Evolutionary conservation across 305 asterid genomes (phyloP).

Genomic region (Ruellia speciosa): DNA sequence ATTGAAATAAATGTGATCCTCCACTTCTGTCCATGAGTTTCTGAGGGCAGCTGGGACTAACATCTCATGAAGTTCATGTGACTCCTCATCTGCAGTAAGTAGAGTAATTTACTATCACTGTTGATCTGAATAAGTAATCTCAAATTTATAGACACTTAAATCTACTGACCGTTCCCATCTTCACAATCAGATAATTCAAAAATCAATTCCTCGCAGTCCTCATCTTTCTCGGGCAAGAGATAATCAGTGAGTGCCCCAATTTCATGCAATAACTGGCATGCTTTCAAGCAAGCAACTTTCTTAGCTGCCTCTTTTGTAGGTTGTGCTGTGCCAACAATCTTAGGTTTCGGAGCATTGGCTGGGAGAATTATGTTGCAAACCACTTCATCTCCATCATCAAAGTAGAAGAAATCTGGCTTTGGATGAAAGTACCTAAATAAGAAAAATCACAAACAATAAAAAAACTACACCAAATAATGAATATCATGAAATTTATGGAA

Average conservation of each 20-base stretch:
- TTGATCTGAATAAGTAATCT: conserved; percentile 17
- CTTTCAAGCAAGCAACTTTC: conserved; percentile 85
- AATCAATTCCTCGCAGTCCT: conserved; percentile 36
- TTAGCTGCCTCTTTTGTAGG: conserved; percentile 64
- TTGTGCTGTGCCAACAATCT: conserved; percentile 58
- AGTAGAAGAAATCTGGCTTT: conserved; percentile 58
- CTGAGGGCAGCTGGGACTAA: conserved; percentile 77
- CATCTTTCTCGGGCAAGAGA: conserved; percentile 80
- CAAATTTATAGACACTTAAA: too few relatives aligned
- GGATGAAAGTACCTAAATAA: conserved; percentile 66
- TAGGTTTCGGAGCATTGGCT: conserved; percentile 79
- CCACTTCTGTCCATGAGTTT: conserved; percentile 52
- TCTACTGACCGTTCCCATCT: conserved; percentile 46
- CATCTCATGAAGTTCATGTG: conserved; percentile 85
- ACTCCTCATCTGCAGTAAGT: conserved; percentile 52
- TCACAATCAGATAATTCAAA: conserved; percentile 50
- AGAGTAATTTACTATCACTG: conserved; percentile 21
- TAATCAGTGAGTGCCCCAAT: conserved; percentile 83
- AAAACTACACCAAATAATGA: conserved; percentile 12
- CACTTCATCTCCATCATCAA: conserved; percentile 60
- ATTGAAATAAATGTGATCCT: conserved; percentile 38
- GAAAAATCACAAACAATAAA: conserved; percentile 10
- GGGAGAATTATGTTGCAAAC: conserved; percentile 75
- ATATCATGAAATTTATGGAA: conserved; percentile 16
- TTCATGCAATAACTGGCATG: conserved; percentile 81